Conservation (phyloP, 176 grass and related monocot genomes). For the Melocanna baccifera region DNA sequence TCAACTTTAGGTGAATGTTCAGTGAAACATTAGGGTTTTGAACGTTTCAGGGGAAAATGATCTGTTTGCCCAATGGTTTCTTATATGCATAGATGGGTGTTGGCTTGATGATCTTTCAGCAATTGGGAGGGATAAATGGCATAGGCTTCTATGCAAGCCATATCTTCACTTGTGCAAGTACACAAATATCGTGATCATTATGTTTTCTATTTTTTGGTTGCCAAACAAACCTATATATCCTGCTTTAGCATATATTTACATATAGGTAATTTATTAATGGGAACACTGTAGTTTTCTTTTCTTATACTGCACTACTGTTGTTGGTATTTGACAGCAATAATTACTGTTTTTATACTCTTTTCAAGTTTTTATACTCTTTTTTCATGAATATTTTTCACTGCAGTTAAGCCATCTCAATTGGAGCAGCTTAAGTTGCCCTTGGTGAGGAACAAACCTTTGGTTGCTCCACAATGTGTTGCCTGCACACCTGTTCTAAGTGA, state of each 20-base stretch:
- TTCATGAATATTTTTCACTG: neutral
- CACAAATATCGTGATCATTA: neutral
- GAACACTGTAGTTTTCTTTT: neutral
- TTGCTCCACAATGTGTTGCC: constrained; percentile 32
- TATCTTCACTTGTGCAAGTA: constrained; percentile 59
- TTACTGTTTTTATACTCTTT: too few species aligned
- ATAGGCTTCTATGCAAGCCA: constrained; percentile 63
- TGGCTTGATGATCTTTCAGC: constrained; percentile 68
- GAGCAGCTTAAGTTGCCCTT: constrained; percentile 67
- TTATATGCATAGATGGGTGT: constrained; percentile 50
- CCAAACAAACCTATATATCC: too few species aligned
- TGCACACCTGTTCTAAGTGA: constrained; percentile 51
- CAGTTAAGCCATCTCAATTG: constrained; percentile 76
- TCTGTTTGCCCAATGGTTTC: neutral
- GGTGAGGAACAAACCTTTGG: constrained; percentile 51
- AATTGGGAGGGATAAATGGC: constrained; percentile 71
- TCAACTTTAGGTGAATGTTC: neutral
- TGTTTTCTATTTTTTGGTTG: neutral
- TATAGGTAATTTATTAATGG: neutral
- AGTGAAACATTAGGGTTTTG: neutral
- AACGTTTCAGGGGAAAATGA: neutral
- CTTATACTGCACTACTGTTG: neutral
- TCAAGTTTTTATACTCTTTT: neutral
- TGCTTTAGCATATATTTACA: neutral
- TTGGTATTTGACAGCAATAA: neutral